A percentile compares a stretch with the other conserved stretches of the same genome.
phyloP scores from a whole-genome alignment of 2,329 filamentous ascomycete species.

The Nemania sp. region DNA sequence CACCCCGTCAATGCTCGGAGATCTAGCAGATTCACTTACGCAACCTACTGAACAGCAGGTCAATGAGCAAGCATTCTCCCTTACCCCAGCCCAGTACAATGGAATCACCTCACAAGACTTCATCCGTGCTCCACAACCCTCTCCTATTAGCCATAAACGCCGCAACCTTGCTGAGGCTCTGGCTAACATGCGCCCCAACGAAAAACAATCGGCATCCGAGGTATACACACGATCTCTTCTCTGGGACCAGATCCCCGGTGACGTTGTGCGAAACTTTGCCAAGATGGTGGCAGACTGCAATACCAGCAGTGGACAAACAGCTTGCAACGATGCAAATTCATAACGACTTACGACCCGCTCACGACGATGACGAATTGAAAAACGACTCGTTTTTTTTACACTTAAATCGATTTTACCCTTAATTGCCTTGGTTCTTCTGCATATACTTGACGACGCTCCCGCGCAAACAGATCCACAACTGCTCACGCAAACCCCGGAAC shows the following conservation, averaged over 20 bases:
- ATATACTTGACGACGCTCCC: constrained; percentile 52
- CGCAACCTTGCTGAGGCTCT: constrained; percentile 85
- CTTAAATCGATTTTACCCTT: constrained; percentile 22
- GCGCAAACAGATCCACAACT: constrained; percentile 52
- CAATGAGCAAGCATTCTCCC: constrained; percentile 86
- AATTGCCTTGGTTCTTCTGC: constrained; percentile 49
- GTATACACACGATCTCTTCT: constrained; percentile 93
- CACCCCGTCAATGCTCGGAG: constrained; percentile 71
- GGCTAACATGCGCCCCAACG: constrained; percentile 78
- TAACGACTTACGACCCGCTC: constrained; percentile 55
- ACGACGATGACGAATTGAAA: constrained; percentile 51
- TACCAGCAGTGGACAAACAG: constrained; percentile 58
- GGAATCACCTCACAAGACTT: constrained; percentile 82
- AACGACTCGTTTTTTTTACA: constrained; percentile 35
- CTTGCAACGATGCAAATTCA: constrained; percentile 58
- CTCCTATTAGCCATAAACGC: constrained; percentile 71
- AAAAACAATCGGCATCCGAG: constrained; percentile 81
- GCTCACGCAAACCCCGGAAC: constrained; percentile 52
- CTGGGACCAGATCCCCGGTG: constrained; percentile 92
- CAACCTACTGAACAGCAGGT: constrained; percentile 86
- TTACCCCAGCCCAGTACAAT: constrained; percentile 90
- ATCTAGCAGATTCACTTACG: constrained; percentile 75
- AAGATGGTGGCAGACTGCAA: constrained; percentile 87
- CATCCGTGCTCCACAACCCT: constrained; percentile 58
- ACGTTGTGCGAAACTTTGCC: constrained; percentile 92